A percentile compares a stretch with the other conserved stretches of the same genome.
These are phyloP conservation scores for Alternaria hordeiaustralica DNA, from an alignment of 2,329 filamentous ascomycete species.

Conservation along the genomic window DNA sequence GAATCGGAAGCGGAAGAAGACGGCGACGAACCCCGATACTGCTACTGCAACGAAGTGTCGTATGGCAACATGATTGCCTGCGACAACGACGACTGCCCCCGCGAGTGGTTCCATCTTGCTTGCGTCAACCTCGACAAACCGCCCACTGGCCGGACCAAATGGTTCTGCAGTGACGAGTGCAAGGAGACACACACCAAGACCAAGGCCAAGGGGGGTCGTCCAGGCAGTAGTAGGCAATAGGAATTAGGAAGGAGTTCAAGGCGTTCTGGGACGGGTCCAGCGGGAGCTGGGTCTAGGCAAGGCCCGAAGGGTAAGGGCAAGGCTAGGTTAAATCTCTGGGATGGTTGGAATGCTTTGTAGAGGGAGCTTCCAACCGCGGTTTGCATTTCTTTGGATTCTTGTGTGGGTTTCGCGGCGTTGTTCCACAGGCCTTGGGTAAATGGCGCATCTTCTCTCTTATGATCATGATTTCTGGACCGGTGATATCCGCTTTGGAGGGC, in stretches of 20 bases:
- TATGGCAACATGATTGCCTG: constrained; percentile 73
- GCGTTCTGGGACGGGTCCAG: constrained; percentile 43
- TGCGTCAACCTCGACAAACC: constrained; percentile 68
- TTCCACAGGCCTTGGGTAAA: not conserved
- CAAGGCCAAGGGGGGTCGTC: constrained; percentile 45
- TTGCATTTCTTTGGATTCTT: constrained; percentile 31
- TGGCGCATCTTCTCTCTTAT: not conserved
- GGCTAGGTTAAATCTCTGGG: constrained; percentile 44
- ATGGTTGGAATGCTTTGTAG: constrained; percentile 48
- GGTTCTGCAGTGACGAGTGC: constrained; percentile 51
- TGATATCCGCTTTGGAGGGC: constrained; percentile 2
- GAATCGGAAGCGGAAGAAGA: constrained; percentile 47
- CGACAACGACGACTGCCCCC: constrained; percentile 68
- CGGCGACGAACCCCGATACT: constrained; percentile 64
- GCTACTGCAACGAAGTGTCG: constrained; percentile 69
- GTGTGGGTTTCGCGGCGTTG: constrained; percentile 11
- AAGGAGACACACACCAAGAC: constrained; percentile 38
- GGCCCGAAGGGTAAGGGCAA: constrained; percentile 43
- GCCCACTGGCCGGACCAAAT: constrained; percentile 54
- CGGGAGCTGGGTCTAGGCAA: constrained; percentile 34
- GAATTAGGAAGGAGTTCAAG: constrained; percentile 50
- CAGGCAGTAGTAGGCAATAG: constrained; percentile 50
- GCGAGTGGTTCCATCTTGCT: constrained; percentile 72
- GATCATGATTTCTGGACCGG: constrained; percentile 5
- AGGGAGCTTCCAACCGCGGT: constrained; percentile 20